Evolutionary conservation across 2,329 filamentous ascomycete genomes (phyloP).

Genomic region (Trichoderma atrobrunneum): DNA sequence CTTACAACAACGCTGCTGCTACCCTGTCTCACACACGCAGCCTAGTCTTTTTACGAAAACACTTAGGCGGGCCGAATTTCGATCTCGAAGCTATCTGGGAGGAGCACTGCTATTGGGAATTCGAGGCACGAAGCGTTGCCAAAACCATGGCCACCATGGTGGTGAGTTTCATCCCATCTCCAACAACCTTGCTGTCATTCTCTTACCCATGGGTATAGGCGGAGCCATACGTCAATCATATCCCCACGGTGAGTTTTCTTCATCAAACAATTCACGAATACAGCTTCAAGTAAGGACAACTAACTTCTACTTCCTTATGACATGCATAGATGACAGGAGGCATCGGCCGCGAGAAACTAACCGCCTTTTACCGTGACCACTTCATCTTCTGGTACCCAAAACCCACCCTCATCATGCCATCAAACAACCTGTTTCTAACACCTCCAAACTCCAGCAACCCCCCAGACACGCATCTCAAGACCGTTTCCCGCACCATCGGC

Average conservation of each 20-base stretch:
- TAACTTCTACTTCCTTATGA: neutral
- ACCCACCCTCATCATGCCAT: neutral
- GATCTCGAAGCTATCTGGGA: conserved; percentile 77
- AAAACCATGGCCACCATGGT: conserved; percentile 78
- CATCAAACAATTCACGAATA: neutral
- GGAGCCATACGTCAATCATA: conserved; percentile 74
- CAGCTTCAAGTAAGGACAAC: neutral
- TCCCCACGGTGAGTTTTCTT: conserved; percentile 55
- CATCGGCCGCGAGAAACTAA: conserved; percentile 61
- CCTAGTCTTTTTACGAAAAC: conserved; percentile 62
- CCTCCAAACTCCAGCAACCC: conserved; percentile 52
- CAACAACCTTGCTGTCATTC: neutral
- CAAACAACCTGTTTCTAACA: neutral
- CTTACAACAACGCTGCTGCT: conserved; percentile 53
- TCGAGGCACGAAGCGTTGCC: conserved; percentile 62
- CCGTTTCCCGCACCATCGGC: conserved; percentile 67
- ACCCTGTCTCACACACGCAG: conserved; percentile 63
- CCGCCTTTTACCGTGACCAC: conserved; percentile 66
- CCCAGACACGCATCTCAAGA: conserved; percentile 59
- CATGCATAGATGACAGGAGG: conserved; percentile 57
- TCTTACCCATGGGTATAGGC: conserved; percentile 2
- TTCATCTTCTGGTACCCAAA: conserved; percentile 58
- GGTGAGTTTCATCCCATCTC: conserved; percentile 31
- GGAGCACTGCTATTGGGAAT: conserved; percentile 70
- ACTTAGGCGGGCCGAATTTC: conserved; percentile 62